phyloP scores from a whole-genome alignment of 2,329 filamentous ascomycete genomes.

The Botryotinia narcissicola region DNA sequence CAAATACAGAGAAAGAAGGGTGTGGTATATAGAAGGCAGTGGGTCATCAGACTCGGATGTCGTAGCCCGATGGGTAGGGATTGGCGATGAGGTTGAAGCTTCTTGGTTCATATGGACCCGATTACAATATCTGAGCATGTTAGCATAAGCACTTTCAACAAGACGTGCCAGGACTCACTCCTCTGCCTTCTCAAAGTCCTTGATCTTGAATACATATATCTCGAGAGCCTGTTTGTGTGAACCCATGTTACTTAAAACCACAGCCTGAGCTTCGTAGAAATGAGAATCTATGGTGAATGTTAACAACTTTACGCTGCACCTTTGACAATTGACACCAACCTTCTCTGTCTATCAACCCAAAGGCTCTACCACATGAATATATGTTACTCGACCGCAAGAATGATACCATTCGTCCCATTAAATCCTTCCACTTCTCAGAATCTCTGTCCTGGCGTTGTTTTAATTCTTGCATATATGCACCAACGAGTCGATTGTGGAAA shows the following conservation, averaged over 20 bases:
- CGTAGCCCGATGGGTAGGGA: constrained; percentile 41
- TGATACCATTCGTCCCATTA: constrained; percentile 64
- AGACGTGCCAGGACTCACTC: constrained; percentile 57
- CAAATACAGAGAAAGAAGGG: constrained; percentile 84
- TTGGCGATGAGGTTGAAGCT: constrained; percentile 39
- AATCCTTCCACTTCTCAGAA: constrained; percentile 52
- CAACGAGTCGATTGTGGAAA: constrained; percentile 80
- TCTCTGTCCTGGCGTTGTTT: constrained; percentile 42
- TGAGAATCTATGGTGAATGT: constrained; percentile 58
- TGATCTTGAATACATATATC: constrained; percentile 94
- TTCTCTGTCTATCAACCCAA: constrained; percentile 74
- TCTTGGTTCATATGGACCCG: constrained; percentile 67
- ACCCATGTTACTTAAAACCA: constrained; percentile 91
- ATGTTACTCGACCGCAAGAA: constrained; percentile 75
- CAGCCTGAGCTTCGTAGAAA: constrained; percentile 86
- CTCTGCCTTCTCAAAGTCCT: constrained; percentile 86
- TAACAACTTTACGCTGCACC: constrained; percentile 20
- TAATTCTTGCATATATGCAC: constrained; percentile 60
- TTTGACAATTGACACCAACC: constrained; percentile 50
- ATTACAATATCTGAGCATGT: constrained; percentile 73
- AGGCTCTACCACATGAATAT: constrained; percentile 77
- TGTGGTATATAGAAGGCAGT: constrained; percentile 83
- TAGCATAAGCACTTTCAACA: constrained; percentile 21
- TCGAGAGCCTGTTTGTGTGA: constrained; percentile 94
- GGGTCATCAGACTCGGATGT: constrained; percentile 50